Percentiles rank a stretch among this genome's conserved stretches.
phyloP scores from a whole-genome alignment of 768 basidiomycete species.

The Lactarius pseudohatsudake region DNA sequence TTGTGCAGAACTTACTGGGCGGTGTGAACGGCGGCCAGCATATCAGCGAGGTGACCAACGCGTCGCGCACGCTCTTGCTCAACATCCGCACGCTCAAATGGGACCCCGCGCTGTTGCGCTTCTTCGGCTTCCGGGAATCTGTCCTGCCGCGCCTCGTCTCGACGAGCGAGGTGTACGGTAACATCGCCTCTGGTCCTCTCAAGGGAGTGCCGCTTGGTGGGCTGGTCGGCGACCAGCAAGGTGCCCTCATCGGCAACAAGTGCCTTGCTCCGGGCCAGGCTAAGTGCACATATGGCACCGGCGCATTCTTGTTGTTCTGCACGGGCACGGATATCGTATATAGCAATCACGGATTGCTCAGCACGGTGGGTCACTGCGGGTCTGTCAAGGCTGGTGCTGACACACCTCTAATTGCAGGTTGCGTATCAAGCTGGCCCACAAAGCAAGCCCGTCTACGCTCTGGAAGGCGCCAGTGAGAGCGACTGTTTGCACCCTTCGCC shows the following conservation, averaged over 20 bases:
- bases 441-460: conserved; percentile 81
- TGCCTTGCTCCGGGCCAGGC: conserved; percentile 89
- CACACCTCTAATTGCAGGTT: conserved; percentile 46
- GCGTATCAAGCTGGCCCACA: conserved; percentile 86
- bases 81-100: conserved; percentile 80
- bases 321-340: conserved; percentile 86
- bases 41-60: conserved; percentile 92
- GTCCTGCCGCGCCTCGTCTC: conserved; percentile 87
- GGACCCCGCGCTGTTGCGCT: conserved; percentile 79
- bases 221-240: conserved; percentile 98
- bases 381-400: not conserved
- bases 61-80: conserved; percentile 91
- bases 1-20: conserved; percentile 73
- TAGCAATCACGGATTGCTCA: conserved; percentile 84
- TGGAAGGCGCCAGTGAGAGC: conserved; percentile 90
- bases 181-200: conserved; percentile 63
- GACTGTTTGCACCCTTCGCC: not conserved
- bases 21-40: conserved; percentile 70
- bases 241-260: conserved; percentile 94
- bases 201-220: conserved; percentile 85
- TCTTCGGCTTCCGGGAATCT: conserved; percentile 78
- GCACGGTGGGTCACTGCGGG: conserved; percentile 56
- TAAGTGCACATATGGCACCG: conserved; percentile 98
- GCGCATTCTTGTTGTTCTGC: conserved; percentile 94
- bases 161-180: conserved; percentile 90